Evolutionary conservation across 1,284 basidiomycete species (phyloP).

Genomic region (Trametes pubescens): DNA sequence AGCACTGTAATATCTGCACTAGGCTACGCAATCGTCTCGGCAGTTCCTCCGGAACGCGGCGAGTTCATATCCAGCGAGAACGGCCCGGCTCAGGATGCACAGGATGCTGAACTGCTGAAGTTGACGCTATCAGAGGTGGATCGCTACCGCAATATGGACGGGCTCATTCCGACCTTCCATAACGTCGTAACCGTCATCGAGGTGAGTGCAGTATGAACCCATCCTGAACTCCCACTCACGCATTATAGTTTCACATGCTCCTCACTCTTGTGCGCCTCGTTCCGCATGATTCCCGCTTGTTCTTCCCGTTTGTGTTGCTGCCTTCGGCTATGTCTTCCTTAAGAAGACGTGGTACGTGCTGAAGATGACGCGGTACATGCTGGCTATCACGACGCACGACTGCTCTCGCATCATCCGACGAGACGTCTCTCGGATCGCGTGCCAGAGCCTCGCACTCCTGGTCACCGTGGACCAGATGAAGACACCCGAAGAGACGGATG

Average conservation of each 20-base stretch:
- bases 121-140: constrained; percentile 85
- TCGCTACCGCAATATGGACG: constrained; percentile 93
- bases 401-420: constrained; percentile 84
- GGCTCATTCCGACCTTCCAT: constrained; percentile 93
- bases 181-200: constrained; percentile 93
- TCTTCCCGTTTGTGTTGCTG: constrained; percentile 92
- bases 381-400: constrained; percentile 90
- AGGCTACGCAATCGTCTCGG: constrained; percentile 80
- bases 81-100: constrained; percentile 67
- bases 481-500: constrained; percentile 77
- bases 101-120: constrained; percentile 73
- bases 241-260: constrained; percentile 80
- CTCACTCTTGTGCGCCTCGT: constrained; percentile 83
- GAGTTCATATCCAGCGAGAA: constrained; percentile 75
- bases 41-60: constrained; percentile 77
- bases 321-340: constrained; percentile 94
- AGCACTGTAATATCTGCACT: constrained; percentile 88
- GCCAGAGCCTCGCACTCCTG: constrained; percentile 88
- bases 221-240: constrained; percentile 15
- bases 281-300: constrained; percentile 82
- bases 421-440: constrained; percentile 86
- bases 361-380: constrained; percentile 87
- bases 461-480: constrained; percentile 93
- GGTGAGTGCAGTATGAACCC: constrained; percentile 53
- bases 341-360: constrained; percentile 89